Evolutionary conservation across 768 basidiomycete genomes (phyloP).

Genomic region (Boletus rubescentipes): DNA sequence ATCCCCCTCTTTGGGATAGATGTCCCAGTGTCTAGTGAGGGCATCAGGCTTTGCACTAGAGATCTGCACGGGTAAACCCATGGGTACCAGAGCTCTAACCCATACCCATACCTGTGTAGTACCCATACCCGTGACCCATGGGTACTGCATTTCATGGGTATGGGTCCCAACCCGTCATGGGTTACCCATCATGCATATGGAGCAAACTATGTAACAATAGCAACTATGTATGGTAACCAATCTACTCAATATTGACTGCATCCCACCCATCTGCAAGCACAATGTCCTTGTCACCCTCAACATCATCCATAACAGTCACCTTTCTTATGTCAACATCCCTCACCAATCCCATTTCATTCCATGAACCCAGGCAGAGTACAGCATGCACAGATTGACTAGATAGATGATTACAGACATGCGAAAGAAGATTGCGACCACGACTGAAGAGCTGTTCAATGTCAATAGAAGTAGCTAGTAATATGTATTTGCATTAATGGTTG

Average conservation of each 20-base stretch:
- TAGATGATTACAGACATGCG: slow-evolving; percentile 26
- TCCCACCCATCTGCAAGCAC: not conserved
- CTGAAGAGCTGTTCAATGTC: slow-evolving; percentile 33
- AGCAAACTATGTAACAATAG: too few species aligned
- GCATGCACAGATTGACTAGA: slow-evolving; percentile 25
- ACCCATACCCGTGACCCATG: not conserved
- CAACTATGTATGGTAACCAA: too few species aligned
- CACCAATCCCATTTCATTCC: slow-evolving; percentile 30
- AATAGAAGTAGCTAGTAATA: slow-evolving; percentile 31
- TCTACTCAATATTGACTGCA: too few species aligned
- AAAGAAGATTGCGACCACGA: slow-evolving; percentile 25
- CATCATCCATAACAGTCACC: not conserved
- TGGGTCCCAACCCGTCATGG: too few species aligned
- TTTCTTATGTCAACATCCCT: slow-evolving; percentile 13
- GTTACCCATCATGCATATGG: too few species aligned
- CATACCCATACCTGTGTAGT: not conserved
- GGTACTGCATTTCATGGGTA: not conserved
- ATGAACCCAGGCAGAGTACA: slow-evolving; percentile 35
- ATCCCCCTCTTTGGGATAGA: too few species aligned
- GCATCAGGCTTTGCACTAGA: too few species aligned
- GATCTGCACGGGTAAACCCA: not conserved
- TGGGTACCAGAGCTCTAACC: not conserved
- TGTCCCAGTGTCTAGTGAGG: too few species aligned
- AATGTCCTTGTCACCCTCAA: not conserved
- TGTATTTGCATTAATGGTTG: too few species aligned